Conservation (phyloP, 257 asterid species). For the Pogostemon cablin region DNA sequence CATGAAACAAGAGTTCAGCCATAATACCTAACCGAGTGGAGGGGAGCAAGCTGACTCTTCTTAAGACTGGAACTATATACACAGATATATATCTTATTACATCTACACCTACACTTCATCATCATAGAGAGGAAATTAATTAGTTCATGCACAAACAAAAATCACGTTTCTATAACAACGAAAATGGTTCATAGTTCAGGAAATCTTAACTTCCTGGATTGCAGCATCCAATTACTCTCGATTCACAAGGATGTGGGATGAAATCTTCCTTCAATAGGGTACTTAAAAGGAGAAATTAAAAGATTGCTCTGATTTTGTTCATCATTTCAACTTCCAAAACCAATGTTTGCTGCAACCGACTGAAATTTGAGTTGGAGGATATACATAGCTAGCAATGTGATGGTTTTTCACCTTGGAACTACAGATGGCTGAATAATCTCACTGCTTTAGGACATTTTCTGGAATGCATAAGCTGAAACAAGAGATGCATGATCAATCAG, state of each 20-base stretch:
- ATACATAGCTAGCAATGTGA: constrained; percentile 5
- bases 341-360: background rate
- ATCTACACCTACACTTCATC: constrained; percentile 23
- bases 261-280: constrained; percentile 7
- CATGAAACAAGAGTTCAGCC: background rate
- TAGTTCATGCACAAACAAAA: constrained; percentile 7
- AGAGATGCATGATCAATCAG: constrained; percentile 21
- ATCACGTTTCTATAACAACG: background rate
- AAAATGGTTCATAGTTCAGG: background rate
- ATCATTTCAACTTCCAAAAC: background rate
- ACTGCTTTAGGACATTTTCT: constrained; percentile 9
- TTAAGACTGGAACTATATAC: background rate
- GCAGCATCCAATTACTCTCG: background rate
- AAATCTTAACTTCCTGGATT: constrained; percentile 12
- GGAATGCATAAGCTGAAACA: constrained; percentile 40
- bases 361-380: constrained; percentile 13
- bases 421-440: constrained; percentile 3
- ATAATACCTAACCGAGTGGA: background rate
- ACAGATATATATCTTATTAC: constrained; percentile 5
- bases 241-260: constrained; percentile 21
- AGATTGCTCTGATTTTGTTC: background rate
- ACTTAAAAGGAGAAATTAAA: constrained; percentile 22
- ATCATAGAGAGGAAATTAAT: constrained; percentile 5
- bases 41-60: background rate
- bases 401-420: constrained; percentile 11